Conservation (phyloP, 208 protist species). For the Blastocrithidia nonstop region DNA sequence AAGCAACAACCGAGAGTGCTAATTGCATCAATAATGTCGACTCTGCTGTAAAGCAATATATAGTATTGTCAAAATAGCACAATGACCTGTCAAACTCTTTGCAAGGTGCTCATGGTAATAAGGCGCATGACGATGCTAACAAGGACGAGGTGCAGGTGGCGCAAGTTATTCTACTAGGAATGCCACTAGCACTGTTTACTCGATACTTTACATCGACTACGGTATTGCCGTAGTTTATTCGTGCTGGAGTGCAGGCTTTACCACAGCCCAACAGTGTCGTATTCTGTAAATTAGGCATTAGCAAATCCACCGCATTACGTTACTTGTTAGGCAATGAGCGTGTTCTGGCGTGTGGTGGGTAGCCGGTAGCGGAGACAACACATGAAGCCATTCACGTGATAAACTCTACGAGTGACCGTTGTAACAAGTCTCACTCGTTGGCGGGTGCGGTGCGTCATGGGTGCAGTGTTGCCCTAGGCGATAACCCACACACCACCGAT, state of each 20-base stretch:
- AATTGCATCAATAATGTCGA: no score
- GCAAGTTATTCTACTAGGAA: slow-evolving; percentile 69
- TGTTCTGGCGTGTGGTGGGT: slow-evolving; percentile 9
- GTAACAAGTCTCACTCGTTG: no score
- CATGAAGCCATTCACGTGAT: no score
- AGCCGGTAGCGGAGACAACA: no score
- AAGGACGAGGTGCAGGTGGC: slow-evolving; percentile 16
- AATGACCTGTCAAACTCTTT: no score
- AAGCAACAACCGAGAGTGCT: no score
- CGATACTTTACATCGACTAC: slow-evolving; percentile 38
- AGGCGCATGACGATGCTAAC: background rate
- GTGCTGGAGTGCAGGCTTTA: slow-evolving; percentile 44
- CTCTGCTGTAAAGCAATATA: no score
- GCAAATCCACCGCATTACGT: slow-evolving; percentile 67
- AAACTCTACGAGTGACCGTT: no score
- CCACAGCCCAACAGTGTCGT: slow-evolving; percentile 83
- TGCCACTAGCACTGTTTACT: slow-evolving; percentile 50
- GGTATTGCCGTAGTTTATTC: slow-evolving; percentile 16
- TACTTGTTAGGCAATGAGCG: slow-evolving; percentile 50
- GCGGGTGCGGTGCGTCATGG: slow-evolving; percentile 12
- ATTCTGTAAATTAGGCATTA: slow-evolving; percentile 74
- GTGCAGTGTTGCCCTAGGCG: slow-evolving; percentile 46
- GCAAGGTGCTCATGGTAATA: no score
- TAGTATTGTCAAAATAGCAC: no score
- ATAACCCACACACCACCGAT: slow-evolving; percentile 74